Percentiles rank a stretch among this genome's conserved stretches.
These are phyloP conservation scores for Syzygium jambos DNA, from an alignment of 345 rosid species.

Conservation along the genomic window DNA sequence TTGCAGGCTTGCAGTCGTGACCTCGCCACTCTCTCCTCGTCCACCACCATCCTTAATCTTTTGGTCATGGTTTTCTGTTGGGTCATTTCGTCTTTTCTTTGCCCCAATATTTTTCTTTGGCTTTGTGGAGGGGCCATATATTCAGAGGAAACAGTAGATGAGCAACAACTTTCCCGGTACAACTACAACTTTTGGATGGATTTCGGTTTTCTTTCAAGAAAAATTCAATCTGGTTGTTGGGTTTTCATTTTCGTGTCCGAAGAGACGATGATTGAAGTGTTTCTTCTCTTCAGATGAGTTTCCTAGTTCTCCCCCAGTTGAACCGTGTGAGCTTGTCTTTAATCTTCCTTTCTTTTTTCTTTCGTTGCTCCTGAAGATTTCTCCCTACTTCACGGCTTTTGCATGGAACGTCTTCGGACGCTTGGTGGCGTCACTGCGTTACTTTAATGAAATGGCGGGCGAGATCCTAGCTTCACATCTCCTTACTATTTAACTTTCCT, in stretches of 20 bases:
- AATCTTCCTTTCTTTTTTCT: background rate
- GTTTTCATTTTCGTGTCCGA: background rate
- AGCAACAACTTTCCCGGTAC: background rate
- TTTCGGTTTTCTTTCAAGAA: background rate
- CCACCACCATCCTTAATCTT: no score
- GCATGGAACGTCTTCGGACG: constrained; percentile 9
- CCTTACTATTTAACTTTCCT: no score
- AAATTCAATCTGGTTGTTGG: background rate
- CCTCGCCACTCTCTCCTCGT: no score
- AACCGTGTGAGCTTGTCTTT: background rate
- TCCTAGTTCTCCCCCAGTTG: background rate
- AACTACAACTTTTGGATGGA: background rate
- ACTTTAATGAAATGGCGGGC: no score
- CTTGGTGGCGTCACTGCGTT: constrained; percentile 18
- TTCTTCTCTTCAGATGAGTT: background rate
- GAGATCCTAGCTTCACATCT: no score
- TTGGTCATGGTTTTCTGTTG: no score
- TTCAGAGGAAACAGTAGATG: background rate
- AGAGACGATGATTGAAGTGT: background rate
- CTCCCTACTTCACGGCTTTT: background rate
- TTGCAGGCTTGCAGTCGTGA: no score
- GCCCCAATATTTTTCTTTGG: no score
- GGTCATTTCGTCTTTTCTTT: no score
- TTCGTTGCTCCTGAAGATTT: background rate
- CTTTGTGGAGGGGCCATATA: background rate